A percentile compares a stretch with the other conserved stretches of the same genome.
Evolutionary conservation across 345 rosid genomes (phyloP).

Genomic region (Rhodamnia rubescens): DNA sequence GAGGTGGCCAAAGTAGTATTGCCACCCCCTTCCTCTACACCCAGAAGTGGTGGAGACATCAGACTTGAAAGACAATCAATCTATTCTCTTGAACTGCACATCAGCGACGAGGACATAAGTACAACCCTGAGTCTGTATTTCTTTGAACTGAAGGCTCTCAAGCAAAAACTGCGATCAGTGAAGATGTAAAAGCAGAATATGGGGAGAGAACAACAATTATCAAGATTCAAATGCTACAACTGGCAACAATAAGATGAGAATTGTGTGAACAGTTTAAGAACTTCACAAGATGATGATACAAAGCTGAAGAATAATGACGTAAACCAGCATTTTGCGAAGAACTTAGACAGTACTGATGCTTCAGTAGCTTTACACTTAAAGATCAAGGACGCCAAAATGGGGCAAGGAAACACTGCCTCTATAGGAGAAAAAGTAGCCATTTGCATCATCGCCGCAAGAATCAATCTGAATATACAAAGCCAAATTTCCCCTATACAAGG

Average conservation of each 20-base stretch:
- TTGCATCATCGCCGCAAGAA: neutral
- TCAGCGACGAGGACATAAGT: neutral
- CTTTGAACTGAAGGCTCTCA: neutral
- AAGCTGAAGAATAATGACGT: neutral
- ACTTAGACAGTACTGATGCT: neutral
- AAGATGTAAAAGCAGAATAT: neutral
- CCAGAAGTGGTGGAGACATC: constrained; percentile 62
- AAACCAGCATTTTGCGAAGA: neutral
- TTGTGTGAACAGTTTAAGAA: neutral
- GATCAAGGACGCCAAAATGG: neutral
- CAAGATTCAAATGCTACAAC: neutral
- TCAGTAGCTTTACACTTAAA: neutral
- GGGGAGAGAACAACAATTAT: neutral
- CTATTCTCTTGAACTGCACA: constrained; percentile 9
- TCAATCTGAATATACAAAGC: neutral
- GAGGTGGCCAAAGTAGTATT: constrained; percentile 22
- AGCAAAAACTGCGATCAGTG: neutral
- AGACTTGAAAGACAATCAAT: constrained; percentile 17
- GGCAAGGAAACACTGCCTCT: neutral
- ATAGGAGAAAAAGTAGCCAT: neutral
- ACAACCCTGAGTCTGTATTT: neutral
- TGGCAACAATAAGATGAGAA: neutral
- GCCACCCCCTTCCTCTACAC: constrained; percentile 43
- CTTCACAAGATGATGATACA: neutral
- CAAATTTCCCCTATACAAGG: neutral